Evolutionary conservation across 768 basidiomycete species (phyloP), one percentile per base, ranked within the genome.

Genomic region (Suillus americanus): DNA sequence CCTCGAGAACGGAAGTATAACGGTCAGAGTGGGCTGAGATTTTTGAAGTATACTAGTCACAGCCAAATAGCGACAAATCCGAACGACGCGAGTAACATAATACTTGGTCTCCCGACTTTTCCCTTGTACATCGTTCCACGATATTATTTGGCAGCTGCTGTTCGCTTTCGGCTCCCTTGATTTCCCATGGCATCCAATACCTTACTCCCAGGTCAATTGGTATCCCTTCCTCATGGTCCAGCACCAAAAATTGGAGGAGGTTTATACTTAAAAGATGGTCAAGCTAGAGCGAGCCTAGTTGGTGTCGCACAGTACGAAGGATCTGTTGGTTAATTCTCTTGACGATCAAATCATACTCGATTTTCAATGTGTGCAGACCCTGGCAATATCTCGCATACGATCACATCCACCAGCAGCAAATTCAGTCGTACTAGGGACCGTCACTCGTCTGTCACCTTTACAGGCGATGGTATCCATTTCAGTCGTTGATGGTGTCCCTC

Each of bases 391-490:
- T 62, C 88, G 86, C 53, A 77, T 86, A 2, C 86, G 91, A 55
- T 86, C 91, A 0, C 89, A 86, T 73, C 90, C 92, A 1, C 94
- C 94, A 0, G 77, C 84, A 16, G 83, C 89, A 40, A 87, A 88
- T 68, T 88, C 92, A n/a, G 76, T 91, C 46, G 86, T 96, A 33
- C 84, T 96, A 43, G 95, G 95, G 33, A 86, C 86, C 35, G 84
- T 97, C 37, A 91, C 89, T 6, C 89, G 95, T 14, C 80, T 97
- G 55, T 92, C 92, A 0, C 93, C 95, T 1, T 75, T 87, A 65
- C 93, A 96, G 74, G 95, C 95, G 1, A 82, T 87, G 61, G 77
- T 97, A 23, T 88, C 92, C 3, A 94, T 97, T 68, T 85, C 88
- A 28, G 90, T 94, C 8, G 94, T 96, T 46, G 94, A 97, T 70